These are phyloP conservation scores for Lunularia cruciata DNA, from an alignment of 225 moss, liverwort and hornwort genomes.

Conservation along the genomic window DNA sequence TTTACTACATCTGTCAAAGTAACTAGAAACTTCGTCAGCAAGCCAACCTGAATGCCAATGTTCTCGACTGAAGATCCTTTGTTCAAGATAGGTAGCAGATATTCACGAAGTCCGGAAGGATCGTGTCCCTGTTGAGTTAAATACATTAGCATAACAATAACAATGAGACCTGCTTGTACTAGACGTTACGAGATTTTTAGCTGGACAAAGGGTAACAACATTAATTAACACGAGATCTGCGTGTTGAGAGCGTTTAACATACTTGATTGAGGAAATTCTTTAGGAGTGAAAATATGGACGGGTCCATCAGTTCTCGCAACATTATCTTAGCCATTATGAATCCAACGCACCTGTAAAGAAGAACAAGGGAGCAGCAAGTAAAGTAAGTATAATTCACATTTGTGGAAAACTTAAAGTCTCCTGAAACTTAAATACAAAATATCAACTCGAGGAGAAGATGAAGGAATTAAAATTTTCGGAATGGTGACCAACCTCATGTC, in stretches of 20 bases:
- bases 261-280: constrained; percentile 47
- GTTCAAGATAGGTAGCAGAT: constrained; percentile 40
- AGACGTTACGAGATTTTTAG: not conserved
- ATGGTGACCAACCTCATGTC: constrained; percentile 36
- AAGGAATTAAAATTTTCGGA: not conserved
- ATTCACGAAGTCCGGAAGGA: constrained; percentile 47
- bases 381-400: not conserved
- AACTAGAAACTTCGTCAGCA: no score
- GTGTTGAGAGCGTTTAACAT: not conserved
- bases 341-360: constrained; percentile 47
- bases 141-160: no score
- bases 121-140: constrained; percentile 55
- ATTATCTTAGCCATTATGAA: constrained; percentile 58
- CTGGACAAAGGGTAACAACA: no score
- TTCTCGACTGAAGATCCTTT: constrained; percentile 42
- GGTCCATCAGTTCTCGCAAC: constrained; percentile 48
- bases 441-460: not conserved
- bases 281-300: constrained; percentile 38
- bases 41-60: constrained; percentile 48
- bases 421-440: not conserved
- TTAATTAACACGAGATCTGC: no score
- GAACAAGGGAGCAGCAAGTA: no score
- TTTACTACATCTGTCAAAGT: no score
- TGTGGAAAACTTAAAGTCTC: not conserved
- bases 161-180: not conserved